phyloP scores from a whole-genome alignment of 2,329 filamentous ascomycete genomes.

The Periconia sp. region DNA sequence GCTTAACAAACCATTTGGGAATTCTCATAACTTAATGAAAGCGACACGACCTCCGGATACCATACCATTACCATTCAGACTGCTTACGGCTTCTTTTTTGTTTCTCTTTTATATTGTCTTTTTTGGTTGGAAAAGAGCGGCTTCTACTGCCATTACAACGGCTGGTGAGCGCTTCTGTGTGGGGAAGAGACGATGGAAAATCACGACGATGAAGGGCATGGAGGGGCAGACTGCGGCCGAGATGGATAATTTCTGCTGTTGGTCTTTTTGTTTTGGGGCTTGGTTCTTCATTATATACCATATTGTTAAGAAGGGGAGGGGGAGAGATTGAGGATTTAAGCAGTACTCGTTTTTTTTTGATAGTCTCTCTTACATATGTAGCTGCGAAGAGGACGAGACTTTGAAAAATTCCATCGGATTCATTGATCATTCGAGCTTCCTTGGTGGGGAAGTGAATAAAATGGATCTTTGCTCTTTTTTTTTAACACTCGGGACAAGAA shows the following conservation, averaged over 20 bases:
- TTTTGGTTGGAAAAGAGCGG: not conserved
- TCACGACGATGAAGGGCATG: not conserved
- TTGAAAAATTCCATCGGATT: too few species aligned
- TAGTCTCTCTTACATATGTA: too few species aligned
- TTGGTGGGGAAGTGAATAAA: not conserved
- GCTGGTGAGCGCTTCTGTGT: too few species aligned
- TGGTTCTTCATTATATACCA: not conserved
- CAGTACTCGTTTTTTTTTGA: too few species aligned
- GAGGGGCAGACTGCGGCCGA: not conserved
- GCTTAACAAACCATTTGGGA: conserved; percentile 28
- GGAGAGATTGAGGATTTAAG: not conserved
- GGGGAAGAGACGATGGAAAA: not conserved
- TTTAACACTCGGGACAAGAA: too few species aligned
- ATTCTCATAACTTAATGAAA: conserved; percentile 42
- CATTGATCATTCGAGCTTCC: not conserved
- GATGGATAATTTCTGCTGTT: not conserved
- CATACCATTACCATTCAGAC: conserved; percentile 31
- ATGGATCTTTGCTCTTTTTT: not conserved
- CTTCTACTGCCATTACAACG: not conserved
- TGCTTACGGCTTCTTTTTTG: conserved; percentile 20
- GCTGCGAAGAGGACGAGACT: too few species aligned
- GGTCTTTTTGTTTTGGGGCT: not conserved
- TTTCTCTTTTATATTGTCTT: not conserved
- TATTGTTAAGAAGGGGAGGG: not conserved
- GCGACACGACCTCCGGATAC: conserved; percentile 42